Base-by-base conservation (phyloP, 345 rosid species). In the Clausena lansium region DNA sequence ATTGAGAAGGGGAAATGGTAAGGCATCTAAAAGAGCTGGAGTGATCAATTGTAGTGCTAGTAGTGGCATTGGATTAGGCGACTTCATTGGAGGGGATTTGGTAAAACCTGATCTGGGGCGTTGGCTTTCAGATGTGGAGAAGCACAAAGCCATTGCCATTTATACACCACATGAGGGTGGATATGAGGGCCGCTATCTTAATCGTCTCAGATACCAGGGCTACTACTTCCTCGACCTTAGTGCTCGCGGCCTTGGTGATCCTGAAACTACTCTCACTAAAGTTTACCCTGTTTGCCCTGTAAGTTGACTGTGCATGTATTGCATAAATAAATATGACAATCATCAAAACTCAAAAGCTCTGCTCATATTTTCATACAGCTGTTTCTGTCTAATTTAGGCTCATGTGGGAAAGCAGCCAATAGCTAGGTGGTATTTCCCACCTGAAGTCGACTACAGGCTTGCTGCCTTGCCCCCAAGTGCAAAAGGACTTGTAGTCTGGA, bases 111-210 rank as follows among this genome's bases (percentile, higher is more conserved):
- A 95, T 81, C 72, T 92, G 0, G 94, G 94, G 1, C 87, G 78
- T 7, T 95, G 99, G 98, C 86, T 95, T 41, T 87, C 91, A 0
- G 98, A 95, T 8, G 94, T 92, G 47, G 99, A 95, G 83, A 86
- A 93, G 78, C 98, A 92, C 82, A 91, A 92, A 84, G 92, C 98
- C 7, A 78, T 95, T 0, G 98, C 98, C 52, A 91, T 92, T 57
- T 95, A 95, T 82, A 77, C 93, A 6, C 99, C 98, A 2, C 99
- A 95, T 50, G 98, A 95, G 57, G 99, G 99, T 20, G 99, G 99
- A 19, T 92, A 91, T 45, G 97, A 95, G 86, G 99, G 99, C 24
- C 90, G 98, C 1, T 93, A 95, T 84, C 87, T 92, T 9, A 91
- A 60, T 47, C 91, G 94, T 59, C 96, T 95, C 32, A 75, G 82